Evolutionary conservation across 1,139 yeast species (phyloP).

Genomic region (Pichia sp.): DNA sequence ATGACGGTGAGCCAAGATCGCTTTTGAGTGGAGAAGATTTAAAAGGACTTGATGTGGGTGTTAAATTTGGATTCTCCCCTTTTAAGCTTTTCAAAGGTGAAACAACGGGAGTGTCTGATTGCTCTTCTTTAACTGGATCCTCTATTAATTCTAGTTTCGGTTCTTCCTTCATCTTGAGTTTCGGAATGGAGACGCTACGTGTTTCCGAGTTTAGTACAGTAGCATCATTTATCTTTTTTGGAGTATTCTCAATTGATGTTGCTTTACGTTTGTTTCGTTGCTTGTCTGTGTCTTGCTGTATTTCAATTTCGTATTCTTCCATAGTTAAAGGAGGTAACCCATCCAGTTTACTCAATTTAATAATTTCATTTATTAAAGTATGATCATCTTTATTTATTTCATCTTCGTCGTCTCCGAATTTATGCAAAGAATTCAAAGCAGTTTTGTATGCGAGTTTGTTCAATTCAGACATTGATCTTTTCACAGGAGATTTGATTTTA

Average conservation of each 20-base stretch:
- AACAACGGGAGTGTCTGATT: not conserved
- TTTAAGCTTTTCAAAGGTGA: not conserved
- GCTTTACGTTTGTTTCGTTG: not conserved
- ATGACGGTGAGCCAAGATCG: not conserved
- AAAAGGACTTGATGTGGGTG: not conserved
- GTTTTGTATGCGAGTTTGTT: slow-evolving; percentile 44
- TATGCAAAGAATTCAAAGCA: slow-evolving; percentile 26
- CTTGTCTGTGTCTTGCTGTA: not conserved
- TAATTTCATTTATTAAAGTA: slow-evolving; percentile 39
- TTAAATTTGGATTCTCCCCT: not conserved
- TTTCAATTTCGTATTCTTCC: slow-evolving; percentile 17
- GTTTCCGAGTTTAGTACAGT: too few species aligned
- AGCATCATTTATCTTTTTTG: too few species aligned
- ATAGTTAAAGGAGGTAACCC: slow-evolving; percentile 15
- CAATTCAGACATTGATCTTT: slow-evolving; percentile 32
- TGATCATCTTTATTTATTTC: slow-evolving; percentile 31
- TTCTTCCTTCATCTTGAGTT: too few species aligned
- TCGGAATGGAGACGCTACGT: too few species aligned
- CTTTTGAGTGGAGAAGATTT: not conserved
- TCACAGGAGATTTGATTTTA: slow-evolving; percentile 33
- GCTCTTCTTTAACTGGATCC: too few species aligned
- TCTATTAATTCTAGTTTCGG: too few species aligned
- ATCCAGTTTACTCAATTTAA: slow-evolving; percentile 26
- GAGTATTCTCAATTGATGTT: too few species aligned
- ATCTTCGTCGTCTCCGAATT: too few species aligned